Conservation (phyloP, 768 basidiomycete species). For the Clavulina sp. region DNA sequence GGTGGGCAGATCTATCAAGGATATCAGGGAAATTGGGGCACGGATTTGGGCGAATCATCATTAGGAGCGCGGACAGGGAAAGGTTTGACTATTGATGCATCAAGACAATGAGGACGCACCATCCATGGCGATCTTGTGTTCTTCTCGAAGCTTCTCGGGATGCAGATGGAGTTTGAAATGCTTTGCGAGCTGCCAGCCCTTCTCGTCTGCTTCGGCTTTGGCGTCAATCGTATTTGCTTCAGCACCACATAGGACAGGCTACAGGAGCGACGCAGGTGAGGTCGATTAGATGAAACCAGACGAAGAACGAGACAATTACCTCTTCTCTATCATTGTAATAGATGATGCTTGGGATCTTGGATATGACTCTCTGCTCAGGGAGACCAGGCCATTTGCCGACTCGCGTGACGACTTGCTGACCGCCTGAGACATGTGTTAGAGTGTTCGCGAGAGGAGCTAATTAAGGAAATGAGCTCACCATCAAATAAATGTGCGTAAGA, state of each 20-base stretch:
- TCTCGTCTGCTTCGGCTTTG: not conserved
- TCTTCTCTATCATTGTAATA: not conserved
- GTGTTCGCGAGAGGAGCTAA: not conserved
- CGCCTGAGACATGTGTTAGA: not conserved
- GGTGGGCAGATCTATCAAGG: conserved; percentile 10
- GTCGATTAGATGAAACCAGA: not conserved
- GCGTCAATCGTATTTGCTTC: not conserved
- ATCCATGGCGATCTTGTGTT: not conserved
- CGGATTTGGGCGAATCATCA: not conserved
- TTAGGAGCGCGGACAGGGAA: not conserved
- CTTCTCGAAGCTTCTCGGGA: not conserved
- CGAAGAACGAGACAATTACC: not conserved
- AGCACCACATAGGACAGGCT: not conserved
- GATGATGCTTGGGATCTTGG: not conserved
- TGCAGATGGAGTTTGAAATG: conserved; percentile 2
- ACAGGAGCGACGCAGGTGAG: not conserved
- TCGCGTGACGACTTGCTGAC: not conserved
- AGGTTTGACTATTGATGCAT: not conserved
- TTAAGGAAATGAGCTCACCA: too few relatives aligned
- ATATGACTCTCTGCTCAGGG: not conserved
- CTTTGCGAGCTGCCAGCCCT: conserved; percentile 2
- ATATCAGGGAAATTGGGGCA: not conserved
- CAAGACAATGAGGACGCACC: too few relatives aligned
- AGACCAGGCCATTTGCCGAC: not conserved
- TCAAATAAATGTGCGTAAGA: not conserved